Conservation (phyloP, 768 basidiomycete genomes). For the Podaxis carcinomalis region DNA sequence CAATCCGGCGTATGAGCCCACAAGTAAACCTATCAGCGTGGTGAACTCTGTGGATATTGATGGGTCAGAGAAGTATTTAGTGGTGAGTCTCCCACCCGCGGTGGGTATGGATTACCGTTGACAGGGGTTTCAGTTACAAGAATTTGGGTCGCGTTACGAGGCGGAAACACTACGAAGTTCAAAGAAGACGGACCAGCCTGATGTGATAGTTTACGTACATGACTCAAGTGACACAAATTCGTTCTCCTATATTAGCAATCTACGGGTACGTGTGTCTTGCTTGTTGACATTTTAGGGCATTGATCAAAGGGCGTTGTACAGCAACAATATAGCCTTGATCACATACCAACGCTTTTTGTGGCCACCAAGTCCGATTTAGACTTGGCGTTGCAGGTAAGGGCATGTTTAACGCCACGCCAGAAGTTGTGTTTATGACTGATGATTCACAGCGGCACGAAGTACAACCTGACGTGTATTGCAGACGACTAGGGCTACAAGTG, state of each 20-base stretch:
- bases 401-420: slow-evolving; percentile 9
- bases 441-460: slow-evolving; percentile 86
- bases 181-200: slow-evolving; percentile 89
- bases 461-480: slow-evolving; percentile 95
- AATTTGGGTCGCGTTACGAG: slow-evolving; percentile 96
- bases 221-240: slow-evolving; percentile 99
- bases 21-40: slow-evolving; percentile 84
- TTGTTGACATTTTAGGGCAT: neutral
- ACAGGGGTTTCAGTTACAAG: slow-evolving; percentile 66
- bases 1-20: slow-evolving; percentile 75
- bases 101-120: neutral
- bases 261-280: slow-evolving; percentile 55
- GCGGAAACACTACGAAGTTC: slow-evolving; percentile 82
- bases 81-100: slow-evolving; percentile 55
- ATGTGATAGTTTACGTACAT: slow-evolving; percentile 93
- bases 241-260: slow-evolving; percentile 96
- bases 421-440: neutral
- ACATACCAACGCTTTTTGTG: slow-evolving; percentile 93
- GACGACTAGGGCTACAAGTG: slow-evolving; percentile 83
- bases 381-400: slow-evolving; percentile 81
- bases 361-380: slow-evolving; percentile 99
- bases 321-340: slow-evolving; percentile 97
- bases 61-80: slow-evolving; percentile 92
- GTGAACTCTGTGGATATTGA: slow-evolving; percentile 95
- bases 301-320: slow-evolving; percentile 26